Evolutionary conservation across 768 basidiomycete species (phyloP).

Genomic region (Pholiota conissans): DNA sequence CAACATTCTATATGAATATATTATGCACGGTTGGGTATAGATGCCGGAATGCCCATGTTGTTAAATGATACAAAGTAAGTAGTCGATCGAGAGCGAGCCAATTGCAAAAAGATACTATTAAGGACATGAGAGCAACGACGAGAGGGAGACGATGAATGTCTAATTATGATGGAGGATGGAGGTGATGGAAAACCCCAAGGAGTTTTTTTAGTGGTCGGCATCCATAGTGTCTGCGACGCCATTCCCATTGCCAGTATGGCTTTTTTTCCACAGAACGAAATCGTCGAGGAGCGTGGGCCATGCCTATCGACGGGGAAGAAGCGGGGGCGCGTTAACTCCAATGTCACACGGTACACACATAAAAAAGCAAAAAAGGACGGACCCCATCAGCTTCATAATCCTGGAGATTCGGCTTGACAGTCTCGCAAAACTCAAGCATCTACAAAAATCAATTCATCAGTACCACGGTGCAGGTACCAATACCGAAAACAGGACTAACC

Average conservation of each 20-base stretch:
- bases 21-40: background rate
- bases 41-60: background rate
- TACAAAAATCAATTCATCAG: conserved; percentile 8
- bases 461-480: background rate
- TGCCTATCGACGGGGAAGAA: conserved; percentile 60
- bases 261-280: conserved; percentile 70
- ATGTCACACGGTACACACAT: background rate
- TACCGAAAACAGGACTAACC: conserved; percentile 43
- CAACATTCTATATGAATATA: background rate
- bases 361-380: conserved; percentile 25
- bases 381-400: conserved; percentile 81
- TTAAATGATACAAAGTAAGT: conserved; percentile 11
- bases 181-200: too few species aligned
- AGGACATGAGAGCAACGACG: background rate
- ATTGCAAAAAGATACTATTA: background rate
- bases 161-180: background rate
- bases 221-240: conserved; percentile 6
- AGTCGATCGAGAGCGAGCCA: background rate
- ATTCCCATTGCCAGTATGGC: conserved; percentile 13
- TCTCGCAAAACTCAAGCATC: conserved; percentile 77
- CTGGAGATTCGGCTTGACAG: conserved; percentile 55
- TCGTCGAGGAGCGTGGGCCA: conserved; percentile 86
- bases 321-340: background rate
- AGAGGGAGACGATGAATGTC: background rate
- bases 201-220: conserved; percentile 1